Base-by-base conservation (phyloP, 2,329 filamentous ascomycete species). In the Cladosporium sp. region DNA sequence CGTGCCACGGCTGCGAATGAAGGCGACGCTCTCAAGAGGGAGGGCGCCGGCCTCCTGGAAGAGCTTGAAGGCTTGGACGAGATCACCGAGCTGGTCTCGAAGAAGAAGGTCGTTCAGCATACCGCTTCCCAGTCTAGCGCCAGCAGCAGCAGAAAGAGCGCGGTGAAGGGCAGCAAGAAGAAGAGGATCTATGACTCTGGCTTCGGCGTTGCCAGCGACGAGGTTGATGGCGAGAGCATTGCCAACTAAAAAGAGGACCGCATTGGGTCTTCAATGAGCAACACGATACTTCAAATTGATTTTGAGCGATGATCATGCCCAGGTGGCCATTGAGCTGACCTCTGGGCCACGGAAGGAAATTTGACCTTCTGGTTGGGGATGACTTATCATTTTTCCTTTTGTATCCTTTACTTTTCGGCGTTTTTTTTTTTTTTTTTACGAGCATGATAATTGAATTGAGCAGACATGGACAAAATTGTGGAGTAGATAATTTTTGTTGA, bases 41-140 rank as follows among this genome's bases (percentile, higher is more conserved):
- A 64, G 11, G 61, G 59, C 14, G 38, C 65, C 34, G 61, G 54
- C 9, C 55, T 66, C 40, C 51, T 66, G 9, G 63, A 64, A 9
- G 66, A 67, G 34, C 54, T 70, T 2, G 64, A 69, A 59, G 61
- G 60, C 7, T 63, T 68, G 60, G 67, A 70, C 15, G 60, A 50
- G 19, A 59, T 66, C 17, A 60, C 51, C 14, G 54, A 62, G 47
- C 59, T 64, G 25, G 47, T 58, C n/a, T 51, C 38, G 17, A 60
- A 60, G 37, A 64, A 64, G 51, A 61, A 61, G 38, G 58, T 47
- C 12, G 38, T 30, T 5, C 50, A 43, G 15, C n/a, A 36, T 20
- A 39, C 37, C n/a, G 47, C 54, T 39, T 47, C 55, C 8, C 38
- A 51, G 25, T 40, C 40, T 12, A 52, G 37, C 14, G 40, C 55